Evolutionary conservation across 192 early-diverging fungal species (phyloP).

Genomic region (Dissophora ornata): DNA sequence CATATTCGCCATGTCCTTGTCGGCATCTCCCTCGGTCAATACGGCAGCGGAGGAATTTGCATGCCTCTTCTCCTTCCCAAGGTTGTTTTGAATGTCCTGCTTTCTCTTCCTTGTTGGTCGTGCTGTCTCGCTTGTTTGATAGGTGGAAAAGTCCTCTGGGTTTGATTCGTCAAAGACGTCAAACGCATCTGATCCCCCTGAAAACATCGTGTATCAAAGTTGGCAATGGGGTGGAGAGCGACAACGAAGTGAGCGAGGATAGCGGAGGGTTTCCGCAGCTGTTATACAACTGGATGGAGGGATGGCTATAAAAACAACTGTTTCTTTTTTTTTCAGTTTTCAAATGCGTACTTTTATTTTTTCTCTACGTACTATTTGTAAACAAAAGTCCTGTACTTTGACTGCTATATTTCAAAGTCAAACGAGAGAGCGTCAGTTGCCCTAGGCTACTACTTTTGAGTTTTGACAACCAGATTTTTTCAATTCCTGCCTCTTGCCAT

Average conservation of each 20-base stretch:
- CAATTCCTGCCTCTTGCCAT: too few relatives aligned
- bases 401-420: too few relatives aligned
- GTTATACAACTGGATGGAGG: neutral
- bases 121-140: slow-evolving; percentile 1
- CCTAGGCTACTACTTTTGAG: too few relatives aligned
- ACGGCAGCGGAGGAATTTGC: slow-evolving; percentile 2
- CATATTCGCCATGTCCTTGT: slow-evolving; percentile 19
- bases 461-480: too few relatives aligned
- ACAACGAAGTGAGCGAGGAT: neutral
- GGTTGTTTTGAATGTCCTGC: slow-evolving; percentile 11
- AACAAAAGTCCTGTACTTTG: too few relatives aligned
- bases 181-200: slow-evolving; percentile 35
- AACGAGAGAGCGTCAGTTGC: too few relatives aligned
- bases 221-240: neutral
- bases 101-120: slow-evolving; percentile 27
- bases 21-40: slow-evolving; percentile 26
- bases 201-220: slow-evolving; percentile 21
- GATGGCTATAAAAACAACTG: neutral
- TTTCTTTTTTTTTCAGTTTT: slow-evolving; percentile 5
- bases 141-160: slow-evolving; percentile 37
- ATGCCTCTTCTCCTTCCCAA: slow-evolving; percentile 22
- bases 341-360: slow-evolving; percentile 1
- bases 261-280: too few relatives aligned
- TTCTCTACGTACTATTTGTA: neutral
- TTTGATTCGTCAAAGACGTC: slow-evolving; percentile 46